phyloP scores from a whole-genome alignment of 1,284 basidiomycete species.

The Marasmius sp. region DNA sequence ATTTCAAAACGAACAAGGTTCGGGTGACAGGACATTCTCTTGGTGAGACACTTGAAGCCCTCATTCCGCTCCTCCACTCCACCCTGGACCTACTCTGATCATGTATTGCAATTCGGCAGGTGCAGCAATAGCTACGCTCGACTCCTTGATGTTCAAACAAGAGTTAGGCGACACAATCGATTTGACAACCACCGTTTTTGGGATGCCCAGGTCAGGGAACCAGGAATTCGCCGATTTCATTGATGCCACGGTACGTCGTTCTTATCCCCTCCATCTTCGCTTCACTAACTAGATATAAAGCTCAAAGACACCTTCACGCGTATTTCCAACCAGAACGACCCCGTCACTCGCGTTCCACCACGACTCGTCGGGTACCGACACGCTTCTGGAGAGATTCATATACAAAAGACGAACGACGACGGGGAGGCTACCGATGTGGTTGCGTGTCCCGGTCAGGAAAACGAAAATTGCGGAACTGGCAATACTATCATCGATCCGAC shows the following conservation, averaged over 20 bases:
- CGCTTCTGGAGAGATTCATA: constrained; percentile 35
- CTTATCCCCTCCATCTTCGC: neutral
- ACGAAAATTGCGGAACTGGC: constrained; percentile 18
- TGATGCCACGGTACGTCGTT: constrained; percentile 28
- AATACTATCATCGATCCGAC: constrained; percentile 13
- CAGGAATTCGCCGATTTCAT: constrained; percentile 44
- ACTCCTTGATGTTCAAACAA: constrained; percentile 41
- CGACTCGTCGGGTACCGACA: constrained; percentile 32
- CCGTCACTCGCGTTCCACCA: constrained; percentile 36
- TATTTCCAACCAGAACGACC: constrained; percentile 39
- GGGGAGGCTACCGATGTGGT: constrained; percentile 23
- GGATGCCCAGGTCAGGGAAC: constrained; percentile 44
- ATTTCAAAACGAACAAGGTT: constrained; percentile 35
- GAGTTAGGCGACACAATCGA: constrained; percentile 33
- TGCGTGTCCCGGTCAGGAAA: constrained; percentile 23
- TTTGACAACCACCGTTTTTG: constrained; percentile 41
- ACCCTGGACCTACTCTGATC: constrained; percentile 23
- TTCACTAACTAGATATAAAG: constrained; percentile 11
- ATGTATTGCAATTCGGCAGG: constrained; percentile 19
- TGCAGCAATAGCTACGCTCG: constrained; percentile 45
- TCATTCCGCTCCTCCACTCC: constrained; percentile 21
- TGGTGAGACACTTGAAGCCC: neutral
- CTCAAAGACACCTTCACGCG: constrained; percentile 24
- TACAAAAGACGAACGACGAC: constrained; percentile 25
- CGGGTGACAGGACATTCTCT: constrained; percentile 32